Evolutionary conservation across 169 alveolate genomes (phyloP).

Genomic region (Cryptosporidium muris): DNA sequence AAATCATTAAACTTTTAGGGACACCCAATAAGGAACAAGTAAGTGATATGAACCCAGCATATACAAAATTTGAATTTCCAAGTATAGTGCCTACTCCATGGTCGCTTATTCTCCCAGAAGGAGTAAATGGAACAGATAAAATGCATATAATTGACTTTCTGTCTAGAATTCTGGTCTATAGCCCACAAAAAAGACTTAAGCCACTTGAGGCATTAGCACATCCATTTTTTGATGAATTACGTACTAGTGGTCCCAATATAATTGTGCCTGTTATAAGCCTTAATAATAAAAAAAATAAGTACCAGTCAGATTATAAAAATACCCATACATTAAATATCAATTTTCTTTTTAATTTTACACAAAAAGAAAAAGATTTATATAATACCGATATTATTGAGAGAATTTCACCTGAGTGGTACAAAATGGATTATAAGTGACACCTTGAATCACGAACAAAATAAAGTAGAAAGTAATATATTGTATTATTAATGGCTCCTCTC

Average conservation of each 20-base stretch:
- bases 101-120: slow-evolving; percentile 80
- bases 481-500: too few species aligned
- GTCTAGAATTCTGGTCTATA: slow-evolving; percentile 80
- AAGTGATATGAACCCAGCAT: slow-evolving; percentile 92
- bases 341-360: too few species aligned
- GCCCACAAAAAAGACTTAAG: slow-evolving; percentile 82
- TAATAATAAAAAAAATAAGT: too few species aligned
- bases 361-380: too few species aligned
- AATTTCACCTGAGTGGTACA: too few species aligned
- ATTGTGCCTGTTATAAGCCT: too few species aligned
- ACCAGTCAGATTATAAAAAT: too few species aligned
- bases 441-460: too few species aligned
- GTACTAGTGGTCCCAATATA: slow-evolving; percentile 35
- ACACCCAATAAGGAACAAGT: slow-evolving; percentile 92
- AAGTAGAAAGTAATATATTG: too few species aligned
- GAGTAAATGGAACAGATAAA: slow-evolving; percentile 79
- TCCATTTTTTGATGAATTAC: slow-evolving; percentile 91
- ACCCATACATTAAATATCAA: too few species aligned
- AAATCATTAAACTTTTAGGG: slow-evolving; percentile 89
- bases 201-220: slow-evolving; percentile 90
- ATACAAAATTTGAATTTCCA: slow-evolving; percentile 89
- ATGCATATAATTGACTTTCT: slow-evolving; percentile 79
- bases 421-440: too few species aligned
- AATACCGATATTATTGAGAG: too few species aligned
- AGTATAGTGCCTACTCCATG: slow-evolving; percentile 83